Evolutionary conservation across 345 rosid genomes (phyloP).

Genomic region (Citrus glauca): DNA sequence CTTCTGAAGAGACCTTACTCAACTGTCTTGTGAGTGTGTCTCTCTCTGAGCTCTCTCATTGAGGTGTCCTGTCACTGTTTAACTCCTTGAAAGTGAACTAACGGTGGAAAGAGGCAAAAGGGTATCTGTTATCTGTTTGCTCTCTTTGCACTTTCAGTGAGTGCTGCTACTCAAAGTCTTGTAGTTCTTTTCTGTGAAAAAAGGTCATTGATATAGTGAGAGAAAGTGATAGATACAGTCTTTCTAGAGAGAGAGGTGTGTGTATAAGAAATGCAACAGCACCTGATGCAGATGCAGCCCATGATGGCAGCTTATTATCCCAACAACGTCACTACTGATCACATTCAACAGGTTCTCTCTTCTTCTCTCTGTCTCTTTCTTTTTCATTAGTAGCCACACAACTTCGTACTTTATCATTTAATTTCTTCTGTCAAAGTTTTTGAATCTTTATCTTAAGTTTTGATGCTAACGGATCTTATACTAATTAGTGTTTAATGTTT

Average conservation of each 20-base stretch:
- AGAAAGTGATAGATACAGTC: conserved; percentile 8
- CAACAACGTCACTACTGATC: conserved; percentile 99
- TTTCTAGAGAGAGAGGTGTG: conserved; percentile 10
- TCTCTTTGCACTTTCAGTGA: conserved; percentile 27
- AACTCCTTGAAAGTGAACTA: conserved; percentile 13
- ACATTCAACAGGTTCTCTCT: conserved; percentile 87
- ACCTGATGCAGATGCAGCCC: conserved; percentile 99
- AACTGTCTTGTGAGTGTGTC: background rate
- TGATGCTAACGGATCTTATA: no score
- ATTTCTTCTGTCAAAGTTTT: background rate
- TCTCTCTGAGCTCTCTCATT: background rate
- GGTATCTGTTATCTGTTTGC: conserved; percentile 10
- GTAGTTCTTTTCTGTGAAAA: conserved; percentile 24
- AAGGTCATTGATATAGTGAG: conserved; percentile 3
- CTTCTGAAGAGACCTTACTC: background rate
- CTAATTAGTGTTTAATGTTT: background rate
- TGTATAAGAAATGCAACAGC: conserved; percentile 90
- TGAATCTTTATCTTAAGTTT: background rate
- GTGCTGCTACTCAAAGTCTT: background rate
- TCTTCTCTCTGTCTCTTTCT: conserved; percentile 8
- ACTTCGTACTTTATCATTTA: background rate
- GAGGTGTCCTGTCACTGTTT: background rate
- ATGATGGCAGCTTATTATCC: conserved; percentile 99
- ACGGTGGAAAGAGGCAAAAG: conserved; percentile 16
- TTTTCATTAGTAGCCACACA: background rate